Evolutionary conservation across 179 eudicot species (phyloP), one percentile per base, ranked within the genome.

Genomic region (Nepenthes alata): DNA sequence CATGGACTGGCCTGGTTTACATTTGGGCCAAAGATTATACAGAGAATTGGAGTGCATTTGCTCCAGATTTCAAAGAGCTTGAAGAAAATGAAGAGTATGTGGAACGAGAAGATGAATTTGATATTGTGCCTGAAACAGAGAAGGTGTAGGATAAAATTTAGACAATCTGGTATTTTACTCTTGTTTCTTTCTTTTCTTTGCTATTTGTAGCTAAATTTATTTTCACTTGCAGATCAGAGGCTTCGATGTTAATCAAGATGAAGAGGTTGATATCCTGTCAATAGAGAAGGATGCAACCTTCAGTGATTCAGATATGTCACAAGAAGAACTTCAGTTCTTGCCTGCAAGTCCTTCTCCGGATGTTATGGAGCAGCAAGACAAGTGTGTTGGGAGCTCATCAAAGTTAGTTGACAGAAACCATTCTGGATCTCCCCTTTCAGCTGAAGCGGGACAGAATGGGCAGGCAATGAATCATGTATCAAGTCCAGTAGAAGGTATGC

Each of bases 31-130:
- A 94, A 80, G 99, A 94, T 65, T 87, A 83, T 60, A 82, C 91
- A 9, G 99, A 94, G 64, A 87, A 90, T 65, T 94, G 99, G 99
- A 94, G 99, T 78, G 99, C 99, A 15, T 94, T 94, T 75, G 97
- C 99, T 66, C 99, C 99, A 0, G 96, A 94, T 77, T 94, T 90
- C 55, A 94, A 82, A 75, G 97, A 94, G 76, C 97, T 94, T 59
- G 99, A 94, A 77, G 97, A 87, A 77, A 94, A 94, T 70, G 99
- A 90, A 75, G 99, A 94, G 77, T 94, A 94, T 73, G 91, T 89
- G 62, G 99, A 94, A 70, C 83, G 87, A 60, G 99, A 94, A 74
- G 99, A 94, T 71, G 99, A 94, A 67, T 94, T 94, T 70, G 97
- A 90, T 77, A 69, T 94, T 70, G 74, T 87, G 67, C 94, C 95